A percentile compares a stretch with the other conserved stretches of the same genome.
phyloP scores from a whole-genome alignment of 164 flowering plant genomes.

The Magnolia sinica region DNA sequence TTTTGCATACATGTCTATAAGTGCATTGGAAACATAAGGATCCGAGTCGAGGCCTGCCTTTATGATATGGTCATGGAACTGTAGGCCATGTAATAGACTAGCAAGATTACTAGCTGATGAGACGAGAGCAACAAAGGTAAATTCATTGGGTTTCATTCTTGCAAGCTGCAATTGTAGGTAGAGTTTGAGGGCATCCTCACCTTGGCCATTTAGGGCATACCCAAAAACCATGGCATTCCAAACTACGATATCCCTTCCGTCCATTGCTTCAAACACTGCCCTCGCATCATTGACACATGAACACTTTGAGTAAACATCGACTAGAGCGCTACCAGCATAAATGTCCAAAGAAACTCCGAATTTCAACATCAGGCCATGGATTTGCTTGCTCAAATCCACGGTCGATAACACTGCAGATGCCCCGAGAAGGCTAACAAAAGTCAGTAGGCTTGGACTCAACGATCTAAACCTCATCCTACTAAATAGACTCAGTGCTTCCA shows the following conservation, averaged over 20 bases:
- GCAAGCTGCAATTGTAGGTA: slow-evolving; percentile 36
- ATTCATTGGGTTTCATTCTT: slow-evolving; percentile 45
- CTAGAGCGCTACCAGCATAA: slow-evolving; percentile 58
- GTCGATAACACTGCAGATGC: slow-evolving; percentile 41
- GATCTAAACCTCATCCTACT: slow-evolving; percentile 44
- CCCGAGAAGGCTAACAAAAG: slow-evolving; percentile 68
- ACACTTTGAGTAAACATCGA: slow-evolving; percentile 76
- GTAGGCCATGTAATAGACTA: slow-evolving; percentile 50
- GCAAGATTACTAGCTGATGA: slow-evolving; percentile 61
- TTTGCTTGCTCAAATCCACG: slow-evolving; percentile 49
- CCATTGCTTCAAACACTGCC: slow-evolving; percentile 56
- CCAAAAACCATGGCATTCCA: slow-evolving; percentile 82
- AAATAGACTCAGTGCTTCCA: slow-evolving; percentile 51
- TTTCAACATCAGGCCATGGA: slow-evolving; percentile 57
- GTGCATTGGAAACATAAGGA: slow-evolving; percentile 54
- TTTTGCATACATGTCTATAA: slow-evolving; percentile 74
- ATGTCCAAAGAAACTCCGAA: slow-evolving; percentile 45
- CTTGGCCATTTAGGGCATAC: slow-evolving; percentile 45
- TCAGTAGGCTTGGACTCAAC: slow-evolving; percentile 48
- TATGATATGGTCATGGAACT: slow-evolving; percentile 49
- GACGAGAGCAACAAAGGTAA: slow-evolving; percentile 59
- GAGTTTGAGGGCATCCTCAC: slow-evolving; percentile 58
- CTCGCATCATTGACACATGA: slow-evolving; percentile 49
- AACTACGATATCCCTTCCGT: slow-evolving; percentile 56
- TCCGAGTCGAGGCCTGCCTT: slow-evolving; percentile 45